Conservation (phyloP, 2,329 filamentous ascomycete species). For the Fusarium annulatum region DNA sequence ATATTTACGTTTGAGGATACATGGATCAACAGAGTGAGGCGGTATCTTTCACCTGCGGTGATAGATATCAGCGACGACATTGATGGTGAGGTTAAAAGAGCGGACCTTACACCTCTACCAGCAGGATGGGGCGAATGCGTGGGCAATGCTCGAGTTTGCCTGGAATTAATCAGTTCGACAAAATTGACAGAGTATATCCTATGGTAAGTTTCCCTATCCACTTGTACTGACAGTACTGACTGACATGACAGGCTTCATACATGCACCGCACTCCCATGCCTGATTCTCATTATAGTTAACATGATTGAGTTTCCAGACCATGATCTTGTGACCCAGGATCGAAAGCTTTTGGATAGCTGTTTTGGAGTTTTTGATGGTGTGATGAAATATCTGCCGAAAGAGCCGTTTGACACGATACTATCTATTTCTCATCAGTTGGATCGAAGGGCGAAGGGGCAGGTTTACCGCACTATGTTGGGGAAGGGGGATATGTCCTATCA, state of each 20-base stretch:
- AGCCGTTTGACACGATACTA: slow-evolving; percentile 20
- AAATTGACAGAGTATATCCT: slow-evolving; percentile 25
- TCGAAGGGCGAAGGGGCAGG: slow-evolving; percentile 30
- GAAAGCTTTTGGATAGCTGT: slow-evolving; percentile 14
- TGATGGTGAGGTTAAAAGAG: slow-evolving; percentile 21
- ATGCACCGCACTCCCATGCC: slow-evolving; percentile 27
- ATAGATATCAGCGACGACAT: slow-evolving; percentile 26
- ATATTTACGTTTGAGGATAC: slow-evolving; percentile 36
- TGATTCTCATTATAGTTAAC: slow-evolving; percentile 35
- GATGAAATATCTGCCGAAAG: background rate
- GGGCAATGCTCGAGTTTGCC: slow-evolving; percentile 11
- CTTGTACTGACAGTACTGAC: accelerated
- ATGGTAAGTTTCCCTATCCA: slow-evolving; percentile 1
- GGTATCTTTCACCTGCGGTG: slow-evolving; percentile 25
- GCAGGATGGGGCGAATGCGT: slow-evolving; percentile 35
- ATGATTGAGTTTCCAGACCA: slow-evolving; percentile 38
- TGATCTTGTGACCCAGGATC: background rate
- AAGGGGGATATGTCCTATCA: background rate
- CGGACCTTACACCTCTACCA: slow-evolving; percentile 26
- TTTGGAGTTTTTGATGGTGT: slow-evolving; percentile 1
- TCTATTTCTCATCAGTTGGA: slow-evolving; percentile 25
- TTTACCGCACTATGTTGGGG: background rate
- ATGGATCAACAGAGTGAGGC: slow-evolving; percentile 28
- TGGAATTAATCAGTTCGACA: slow-evolving; percentile 11
- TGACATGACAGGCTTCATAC: slow-evolving; percentile 19